phyloP scores from a whole-genome alignment of 768 basidiomycete genomes.

The Neoboletus brunneissimus region DNA sequence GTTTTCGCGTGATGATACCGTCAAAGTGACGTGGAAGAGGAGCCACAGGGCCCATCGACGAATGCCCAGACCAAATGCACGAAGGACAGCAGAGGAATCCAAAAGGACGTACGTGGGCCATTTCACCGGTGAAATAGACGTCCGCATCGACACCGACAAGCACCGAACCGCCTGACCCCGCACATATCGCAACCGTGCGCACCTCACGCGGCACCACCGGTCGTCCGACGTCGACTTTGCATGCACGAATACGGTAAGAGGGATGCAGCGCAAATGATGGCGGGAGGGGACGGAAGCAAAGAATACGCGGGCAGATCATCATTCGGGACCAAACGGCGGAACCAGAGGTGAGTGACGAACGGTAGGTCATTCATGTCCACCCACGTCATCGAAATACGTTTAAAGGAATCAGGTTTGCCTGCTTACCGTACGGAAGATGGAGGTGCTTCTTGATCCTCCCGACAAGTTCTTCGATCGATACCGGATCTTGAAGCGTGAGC shows the following conservation, averaged over 20 bases:
- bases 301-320: constrained; percentile 16
- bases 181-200: constrained; percentile 80
- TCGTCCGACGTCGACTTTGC: constrained; percentile 67
- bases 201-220: constrained; percentile 37
- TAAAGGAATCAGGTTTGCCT: constrained; percentile 12
- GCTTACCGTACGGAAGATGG: constrained; percentile 53
- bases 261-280: neutral
- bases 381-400: constrained; percentile 11
- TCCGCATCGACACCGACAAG: constrained; percentile 73
- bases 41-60: neutral
- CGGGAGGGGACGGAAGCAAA: constrained; percentile 20
- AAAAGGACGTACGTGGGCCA: constrained; percentile 67
- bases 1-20: neutral
- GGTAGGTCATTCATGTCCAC: neutral
- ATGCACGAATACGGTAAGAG: constrained; percentile 5
- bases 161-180: constrained; percentile 83
- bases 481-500: constrained; percentile 56
- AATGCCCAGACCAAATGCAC: neutral
- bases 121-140: constrained; percentile 90
- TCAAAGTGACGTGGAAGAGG: constrained; percentile 12
- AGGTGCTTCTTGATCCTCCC: constrained; percentile 69
- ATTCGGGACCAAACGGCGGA: constrained; percentile 10
- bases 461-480: constrained; percentile 60
- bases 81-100: constrained; percentile 10
- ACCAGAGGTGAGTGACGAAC: neutral